Evolutionary conservation across 148 eudicot genomes (phyloP).

Genomic region (Fagopyrum homotropicum): DNA sequence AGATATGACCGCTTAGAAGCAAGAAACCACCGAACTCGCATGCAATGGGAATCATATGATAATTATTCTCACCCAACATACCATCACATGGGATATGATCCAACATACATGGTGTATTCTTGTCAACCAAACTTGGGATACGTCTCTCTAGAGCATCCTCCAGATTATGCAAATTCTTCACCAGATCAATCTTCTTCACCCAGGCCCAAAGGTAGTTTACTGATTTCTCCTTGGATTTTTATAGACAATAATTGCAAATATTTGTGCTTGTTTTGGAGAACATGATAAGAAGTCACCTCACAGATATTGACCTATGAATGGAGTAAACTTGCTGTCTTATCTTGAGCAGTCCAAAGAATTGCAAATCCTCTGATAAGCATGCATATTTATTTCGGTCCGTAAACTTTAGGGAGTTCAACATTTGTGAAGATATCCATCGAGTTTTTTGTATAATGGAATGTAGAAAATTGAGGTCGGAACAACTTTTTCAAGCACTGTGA

Average conservation of each 20-base stretch:
- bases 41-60: conserved; percentile 17
- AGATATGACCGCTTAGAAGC: conserved; percentile 30
- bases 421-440: too few relatives aligned
- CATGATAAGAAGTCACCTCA: not conserved
- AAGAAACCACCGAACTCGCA: conserved; percentile 24
- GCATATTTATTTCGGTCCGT: too few relatives aligned
- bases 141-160: conserved; percentile 21
- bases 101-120: conserved; percentile 36
- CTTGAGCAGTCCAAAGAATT: not conserved
- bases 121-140: conserved; percentile 29
- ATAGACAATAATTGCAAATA: not conserved
- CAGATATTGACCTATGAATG: not conserved
- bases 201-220: conserved; percentile 21
- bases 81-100: conserved; percentile 6
- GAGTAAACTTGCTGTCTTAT: not conserved
- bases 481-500: too few relatives aligned
- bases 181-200: conserved; percentile 36
- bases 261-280: not conserved
- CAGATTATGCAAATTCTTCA: conserved; percentile 29
- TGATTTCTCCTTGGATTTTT: not conserved
- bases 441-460: too few relatives aligned
- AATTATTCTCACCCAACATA: not conserved
- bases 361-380: not conserved
- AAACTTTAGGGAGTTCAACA: too few relatives aligned
- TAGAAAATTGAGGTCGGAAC: too few relatives aligned